These are phyloP conservation scores for Nannizziopsis arthrosporioides DNA, from an alignment of 2,329 filamentous ascomycete species.

Conservation along the genomic window DNA sequence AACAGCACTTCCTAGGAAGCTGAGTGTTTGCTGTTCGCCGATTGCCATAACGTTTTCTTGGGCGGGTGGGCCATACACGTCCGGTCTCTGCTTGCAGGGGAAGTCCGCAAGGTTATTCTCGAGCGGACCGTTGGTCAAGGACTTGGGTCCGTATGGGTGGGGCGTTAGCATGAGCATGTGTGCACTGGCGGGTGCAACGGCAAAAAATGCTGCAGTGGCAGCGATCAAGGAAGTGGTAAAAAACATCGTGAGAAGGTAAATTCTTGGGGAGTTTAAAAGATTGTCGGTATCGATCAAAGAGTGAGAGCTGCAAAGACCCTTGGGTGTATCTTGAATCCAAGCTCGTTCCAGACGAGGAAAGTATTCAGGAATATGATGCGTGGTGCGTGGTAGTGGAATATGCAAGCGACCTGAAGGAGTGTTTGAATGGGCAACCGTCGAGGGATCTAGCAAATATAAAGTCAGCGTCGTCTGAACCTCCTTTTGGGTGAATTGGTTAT, in stretches of 20 bases:
- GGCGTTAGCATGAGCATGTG: constrained; percentile 68
- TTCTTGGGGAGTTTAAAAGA: background rate
- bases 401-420: too few species aligned
- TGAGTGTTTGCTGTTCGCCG: constrained; percentile 50
- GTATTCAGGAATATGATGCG: background rate
- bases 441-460: too few species aligned
- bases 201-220: constrained; percentile 8
- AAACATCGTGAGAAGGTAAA: constrained; percentile 19
- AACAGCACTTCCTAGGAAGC: constrained; percentile 59
- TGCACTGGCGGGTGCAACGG: constrained; percentile 47
- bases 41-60: constrained; percentile 50
- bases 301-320: background rate
- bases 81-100: constrained; percentile 62
- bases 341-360: constrained; percentile 11
- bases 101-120: constrained; percentile 52
- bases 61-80: constrained; percentile 33
- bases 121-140: constrained; percentile 55
- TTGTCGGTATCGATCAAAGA: background rate
- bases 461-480: too few species aligned
- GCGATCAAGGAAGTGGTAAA: constrained; percentile 18
- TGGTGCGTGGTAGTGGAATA: too few species aligned
- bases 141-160: constrained; percentile 45
- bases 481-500: too few species aligned
- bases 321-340: constrained; percentile 1
- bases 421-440: too few species aligned